phyloP scores from a whole-genome alignment of 1,284 basidiomycete genomes.

The Naganishia sp. region DNA sequence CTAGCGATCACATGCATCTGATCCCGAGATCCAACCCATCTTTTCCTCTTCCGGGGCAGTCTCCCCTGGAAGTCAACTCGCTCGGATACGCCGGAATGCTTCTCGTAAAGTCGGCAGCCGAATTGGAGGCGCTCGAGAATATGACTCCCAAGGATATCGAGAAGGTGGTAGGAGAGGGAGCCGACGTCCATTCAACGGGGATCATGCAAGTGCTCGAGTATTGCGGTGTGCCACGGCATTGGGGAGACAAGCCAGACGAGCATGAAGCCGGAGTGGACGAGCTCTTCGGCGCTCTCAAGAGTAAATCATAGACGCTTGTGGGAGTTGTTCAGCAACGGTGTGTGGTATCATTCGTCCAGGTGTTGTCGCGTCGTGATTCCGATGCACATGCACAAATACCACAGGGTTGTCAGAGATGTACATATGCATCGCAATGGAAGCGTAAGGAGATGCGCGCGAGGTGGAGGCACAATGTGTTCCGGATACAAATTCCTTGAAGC shows the following conservation, averaged over 20 bases:
- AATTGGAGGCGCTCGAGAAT: slow-evolving; percentile 59
- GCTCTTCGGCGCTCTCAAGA: slow-evolving; percentile 13
- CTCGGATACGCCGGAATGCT: slow-evolving; percentile 85
- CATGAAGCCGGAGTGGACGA: slow-evolving; percentile 35
- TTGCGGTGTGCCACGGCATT: slow-evolving; percentile 47
- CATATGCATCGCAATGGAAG: not conserved
- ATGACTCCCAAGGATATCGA: slow-evolving; percentile 8
- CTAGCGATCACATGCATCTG: slow-evolving; percentile 71
- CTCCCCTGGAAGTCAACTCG: slow-evolving; percentile 68
- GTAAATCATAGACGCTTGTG: not conserved
- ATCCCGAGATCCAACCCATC: slow-evolving; percentile 64
- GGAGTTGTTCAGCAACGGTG: no score
- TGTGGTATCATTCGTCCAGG: no score
- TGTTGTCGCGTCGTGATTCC: no score
- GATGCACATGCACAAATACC: no score
- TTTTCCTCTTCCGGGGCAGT: slow-evolving; percentile 39
- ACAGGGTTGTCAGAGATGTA: no score
- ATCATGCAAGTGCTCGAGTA: slow-evolving; percentile 43
- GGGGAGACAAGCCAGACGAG: slow-evolving; percentile 47
- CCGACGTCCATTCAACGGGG: slow-evolving; percentile 30
- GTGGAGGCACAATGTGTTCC: not conserved
- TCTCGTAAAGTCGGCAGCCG: slow-evolving; percentile 73
- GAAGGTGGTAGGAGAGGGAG: slow-evolving; percentile 52
- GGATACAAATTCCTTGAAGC: not conserved
- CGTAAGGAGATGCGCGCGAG: not conserved